Evolutionary conservation across 2,329 filamentous ascomycete genomes (phyloP).

Genomic region (Colletotrichum trifolii): DNA sequence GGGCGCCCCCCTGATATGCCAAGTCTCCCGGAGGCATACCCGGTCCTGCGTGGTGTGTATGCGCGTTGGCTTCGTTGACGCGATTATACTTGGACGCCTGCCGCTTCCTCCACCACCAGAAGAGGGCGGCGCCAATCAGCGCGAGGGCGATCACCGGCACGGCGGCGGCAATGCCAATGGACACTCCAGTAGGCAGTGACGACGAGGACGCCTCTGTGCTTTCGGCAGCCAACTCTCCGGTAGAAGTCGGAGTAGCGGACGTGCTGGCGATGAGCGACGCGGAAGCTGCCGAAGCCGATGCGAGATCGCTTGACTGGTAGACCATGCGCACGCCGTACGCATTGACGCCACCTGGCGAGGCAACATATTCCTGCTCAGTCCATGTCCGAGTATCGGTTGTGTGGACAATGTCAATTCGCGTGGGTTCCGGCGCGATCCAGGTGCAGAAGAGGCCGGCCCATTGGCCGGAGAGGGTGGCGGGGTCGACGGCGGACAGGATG

Average conservation of each 20-base stretch:
- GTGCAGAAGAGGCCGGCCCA: conserved; percentile 40
- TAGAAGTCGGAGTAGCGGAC: neutral
- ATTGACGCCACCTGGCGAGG: conserved; percentile 36
- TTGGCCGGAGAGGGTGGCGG: conserved; percentile 29
- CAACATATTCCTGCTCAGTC: conserved; percentile 29
- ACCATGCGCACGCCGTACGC: conserved; percentile 42
- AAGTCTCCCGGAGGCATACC: neutral
- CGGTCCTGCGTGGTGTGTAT: neutral
- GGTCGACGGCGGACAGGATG: conserved; percentile 38
- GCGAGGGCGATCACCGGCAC: conserved; percentile 17
- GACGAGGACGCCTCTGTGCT: neutral
- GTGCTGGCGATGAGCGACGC: neutral
- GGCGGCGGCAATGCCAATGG: conserved; percentile 19
- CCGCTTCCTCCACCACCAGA: conserved; percentile 32
- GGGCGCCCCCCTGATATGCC: neutral
- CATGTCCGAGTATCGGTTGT: conserved; percentile 32
- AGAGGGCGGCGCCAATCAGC: conserved; percentile 3
- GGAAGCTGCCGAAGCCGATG: neutral
- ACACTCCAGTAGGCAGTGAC: neutral
- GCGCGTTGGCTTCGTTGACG: neutral
- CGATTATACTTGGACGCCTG: conserved; percentile 14
- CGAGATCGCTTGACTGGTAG: conserved; percentile 39
- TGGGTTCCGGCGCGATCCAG: conserved; percentile 37
- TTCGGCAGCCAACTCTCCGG: neutral
- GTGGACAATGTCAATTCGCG: conserved; percentile 33